These are phyloP conservation scores for Gardenia jasminoides DNA, from an alignment of 257 asterid genomes.

Conservation along the genomic window DNA sequence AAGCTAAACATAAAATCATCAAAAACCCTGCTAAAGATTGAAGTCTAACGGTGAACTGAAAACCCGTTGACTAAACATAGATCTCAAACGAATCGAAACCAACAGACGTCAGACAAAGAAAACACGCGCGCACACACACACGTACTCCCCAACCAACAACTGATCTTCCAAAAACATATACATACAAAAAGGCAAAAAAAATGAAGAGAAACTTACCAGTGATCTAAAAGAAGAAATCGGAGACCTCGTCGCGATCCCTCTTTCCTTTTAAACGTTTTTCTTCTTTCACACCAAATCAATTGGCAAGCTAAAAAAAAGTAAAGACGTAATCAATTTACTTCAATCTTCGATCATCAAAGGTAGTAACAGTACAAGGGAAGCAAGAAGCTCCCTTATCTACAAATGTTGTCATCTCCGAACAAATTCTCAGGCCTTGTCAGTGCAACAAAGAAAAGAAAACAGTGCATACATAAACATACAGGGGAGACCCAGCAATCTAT, in stretches of 20 bases:
- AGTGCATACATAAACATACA: not conserved
- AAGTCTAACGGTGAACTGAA: slow-evolving; percentile 12
- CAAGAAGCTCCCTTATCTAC: slow-evolving; percentile 10
- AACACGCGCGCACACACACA: not conserved
- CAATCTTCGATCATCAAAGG: not conserved
- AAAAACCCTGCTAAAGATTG: not conserved
- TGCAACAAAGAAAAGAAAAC: not conserved
- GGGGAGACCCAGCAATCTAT: not conserved
- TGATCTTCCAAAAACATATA: not conserved
- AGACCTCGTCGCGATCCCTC: slow-evolving; percentile 1
- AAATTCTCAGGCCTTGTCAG: not conserved
- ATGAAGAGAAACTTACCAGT: slow-evolving; percentile 24
- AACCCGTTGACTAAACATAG: slow-evolving; percentile 1
- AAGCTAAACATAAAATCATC: not conserved
- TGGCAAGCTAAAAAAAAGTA: not conserved
- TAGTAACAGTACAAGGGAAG: not conserved
- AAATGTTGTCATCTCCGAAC: slow-evolving; percentile 10
- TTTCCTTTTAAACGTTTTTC: not conserved
- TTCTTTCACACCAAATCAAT: not conserved
- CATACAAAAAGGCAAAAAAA: no score
- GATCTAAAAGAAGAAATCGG: not conserved
- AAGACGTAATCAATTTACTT: not conserved
- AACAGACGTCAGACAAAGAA: no score
- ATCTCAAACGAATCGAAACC: not conserved
- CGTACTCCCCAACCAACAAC: not conserved